Conservation (phyloP, 495 filamentous ascomycete species). For the Halenospora varia region DNA sequence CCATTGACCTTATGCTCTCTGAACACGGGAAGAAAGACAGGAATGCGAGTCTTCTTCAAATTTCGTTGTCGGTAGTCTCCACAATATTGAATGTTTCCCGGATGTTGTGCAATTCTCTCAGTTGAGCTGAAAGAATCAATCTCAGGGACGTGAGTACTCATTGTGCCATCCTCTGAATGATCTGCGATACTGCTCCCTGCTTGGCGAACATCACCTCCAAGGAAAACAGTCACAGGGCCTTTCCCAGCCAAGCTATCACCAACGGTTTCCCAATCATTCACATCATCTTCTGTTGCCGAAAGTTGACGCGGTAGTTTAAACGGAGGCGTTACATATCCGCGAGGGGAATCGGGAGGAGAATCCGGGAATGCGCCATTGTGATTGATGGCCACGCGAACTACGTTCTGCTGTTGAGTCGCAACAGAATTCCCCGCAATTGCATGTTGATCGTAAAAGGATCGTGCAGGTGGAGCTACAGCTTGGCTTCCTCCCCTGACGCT, state of each 20-base stretch:
- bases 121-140: slow-evolving; percentile 6
- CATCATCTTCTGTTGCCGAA: slow-evolving; percentile 8
- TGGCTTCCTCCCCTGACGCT: not conserved
- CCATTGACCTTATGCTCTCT: slow-evolving; percentile 22
- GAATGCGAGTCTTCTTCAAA: slow-evolving; percentile 10
- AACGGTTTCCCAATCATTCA: slow-evolving; percentile 27
- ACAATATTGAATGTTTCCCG: slow-evolving; percentile 13
- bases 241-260: slow-evolving; percentile 9
- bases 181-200: slow-evolving; percentile 23
- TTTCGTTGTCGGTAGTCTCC: slow-evolving; percentile 17
- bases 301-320: not conserved
- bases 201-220: slow-evolving; percentile 2
- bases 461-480: not conserved
- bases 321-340: not conserved
- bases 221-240: not conserved
- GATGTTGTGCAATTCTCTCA: slow-evolving; percentile 21
- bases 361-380: slow-evolving; percentile 3
- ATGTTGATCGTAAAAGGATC: slow-evolving; percentile 16
- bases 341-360: slow-evolving; percentile 1
- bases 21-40: slow-evolving; percentile 16
- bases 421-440: slow-evolving; percentile 8
- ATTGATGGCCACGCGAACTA: slow-evolving; percentile 14
- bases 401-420: not conserved
- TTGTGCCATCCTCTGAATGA: slow-evolving; percentile 15
- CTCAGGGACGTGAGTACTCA: slow-evolving; percentile 4